Evolutionary conservation across 129 eudicot species (phyloP), one percentile per base, ranked within the genome.

Genomic region (Sambucus nigra): DNA sequence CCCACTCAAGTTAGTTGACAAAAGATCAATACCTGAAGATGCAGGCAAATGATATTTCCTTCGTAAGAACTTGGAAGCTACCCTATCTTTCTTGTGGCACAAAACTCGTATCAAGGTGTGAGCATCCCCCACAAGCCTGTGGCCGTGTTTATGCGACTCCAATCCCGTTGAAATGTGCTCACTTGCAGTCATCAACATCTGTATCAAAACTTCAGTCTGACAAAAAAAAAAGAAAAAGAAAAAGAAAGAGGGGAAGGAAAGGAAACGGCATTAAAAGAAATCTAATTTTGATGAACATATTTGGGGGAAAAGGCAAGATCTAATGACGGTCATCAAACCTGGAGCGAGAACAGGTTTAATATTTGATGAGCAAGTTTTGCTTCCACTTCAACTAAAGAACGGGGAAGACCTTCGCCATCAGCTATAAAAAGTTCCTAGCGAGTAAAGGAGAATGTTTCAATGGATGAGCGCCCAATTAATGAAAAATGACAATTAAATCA

Each of bases 391-490:
- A 91, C 95, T 47, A 80, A 60, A 53, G 98, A 91, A 60, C 95
- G 94, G 22, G 95, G 95, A 64, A 91, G 98, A 57, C 98, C 98
- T 79, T 91, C 95, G 56, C 98, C 98, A 54, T 91, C 95, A 68
- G 98, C 98, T 61, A 91, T 75, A 73, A 91, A 91, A 61, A 91
- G 75, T 48, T 91, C 98, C 98, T 91, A 59, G 29, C 61, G 61
- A 62, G 62, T 60, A 23, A 65, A 53, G 46, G 25, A 60, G 61
- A 41, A 67, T 29, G 31, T 44, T 54, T 60, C 35, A 26, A 27
- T 28, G 15, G 12, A 26, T 42, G 50, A 42, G 69, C 32, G 27
- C 32, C 17, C 2, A 31, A 16, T 42, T 15, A 42, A 42, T 12
- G 47, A 42, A 42, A 2, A n/a, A n/a, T n/a, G n/a, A n/a, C n/a